phyloP scores from a whole-genome alignment of 116 monocot species.

The Zostera marina region DNA sequence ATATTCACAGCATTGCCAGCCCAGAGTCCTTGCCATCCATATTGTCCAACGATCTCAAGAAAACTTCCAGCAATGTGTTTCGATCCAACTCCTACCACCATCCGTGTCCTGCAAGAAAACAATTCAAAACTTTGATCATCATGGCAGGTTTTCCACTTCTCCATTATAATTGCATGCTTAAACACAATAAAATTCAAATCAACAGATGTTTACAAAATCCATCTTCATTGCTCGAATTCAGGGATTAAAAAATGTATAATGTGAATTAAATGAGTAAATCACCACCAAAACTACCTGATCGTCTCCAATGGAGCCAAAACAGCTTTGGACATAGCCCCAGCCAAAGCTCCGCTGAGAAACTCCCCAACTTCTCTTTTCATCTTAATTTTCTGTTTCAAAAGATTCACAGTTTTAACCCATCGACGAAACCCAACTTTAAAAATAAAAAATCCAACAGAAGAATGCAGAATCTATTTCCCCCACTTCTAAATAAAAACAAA shows the following conservation, averaged over 20 bases:
- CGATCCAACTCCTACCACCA: constrained; percentile 94
- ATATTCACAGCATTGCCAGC: constrained; percentile 90
- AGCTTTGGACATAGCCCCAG: constrained; percentile 93
- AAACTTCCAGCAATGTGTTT: constrained; percentile 66
- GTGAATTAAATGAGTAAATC: background rate
- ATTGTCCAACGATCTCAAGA: constrained; percentile 49
- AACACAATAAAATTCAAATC: background rate
- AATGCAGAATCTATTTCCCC: no score
- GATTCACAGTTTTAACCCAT: background rate
- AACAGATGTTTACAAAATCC: background rate
- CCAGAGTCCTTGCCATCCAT: constrained; percentile 95
- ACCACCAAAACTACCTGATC: constrained; percentile 33
- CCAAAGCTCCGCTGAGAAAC: constrained; percentile 77
- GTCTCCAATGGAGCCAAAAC: constrained; percentile 94
- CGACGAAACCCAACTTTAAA: background rate
- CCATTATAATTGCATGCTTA: background rate
- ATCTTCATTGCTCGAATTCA: background rate
- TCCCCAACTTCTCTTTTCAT: constrained; percentile 72
- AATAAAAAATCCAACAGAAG: background rate
- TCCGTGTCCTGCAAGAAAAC: constrained; percentile 85
- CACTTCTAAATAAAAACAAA: background rate
- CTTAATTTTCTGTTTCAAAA: constrained; percentile 30
- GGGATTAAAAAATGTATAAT: background rate
- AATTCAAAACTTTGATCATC: background rate
- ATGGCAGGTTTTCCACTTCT: background rate